Conservation (phyloP, 2,329 filamentous ascomycete species). For the Grosmannia serpens region DNA sequence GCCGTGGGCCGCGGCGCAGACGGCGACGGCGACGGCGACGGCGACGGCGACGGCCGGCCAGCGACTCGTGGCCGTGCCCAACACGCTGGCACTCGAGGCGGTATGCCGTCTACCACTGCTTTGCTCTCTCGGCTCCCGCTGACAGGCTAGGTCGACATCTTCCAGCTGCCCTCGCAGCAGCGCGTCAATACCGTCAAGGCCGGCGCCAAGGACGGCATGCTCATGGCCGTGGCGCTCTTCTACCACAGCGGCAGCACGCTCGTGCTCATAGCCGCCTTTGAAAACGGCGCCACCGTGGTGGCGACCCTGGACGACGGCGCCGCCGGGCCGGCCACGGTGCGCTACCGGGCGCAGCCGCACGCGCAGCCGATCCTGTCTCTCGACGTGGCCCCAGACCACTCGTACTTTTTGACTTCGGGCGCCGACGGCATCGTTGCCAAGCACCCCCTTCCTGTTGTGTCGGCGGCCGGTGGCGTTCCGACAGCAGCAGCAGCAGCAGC, state of each 20-base stretch:
- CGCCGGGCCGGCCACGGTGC: constrained; percentile 29
- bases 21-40: neutral
- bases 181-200: constrained; percentile 49
- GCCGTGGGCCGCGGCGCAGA: constrained; percentile 23
- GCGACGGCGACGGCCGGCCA: neutral
- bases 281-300: constrained; percentile 67
- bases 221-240: constrained; percentile 67
- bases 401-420: constrained; percentile 65
- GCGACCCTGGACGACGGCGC: constrained; percentile 35
- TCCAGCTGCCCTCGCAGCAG: constrained; percentile 62
- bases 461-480: neutral
- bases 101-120: constrained; percentile 26
- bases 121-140: neutral
- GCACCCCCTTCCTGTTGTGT: constrained; percentile 45
- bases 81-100: constrained; percentile 60
- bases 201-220: constrained; percentile 58
- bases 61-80: constrained; percentile 64
- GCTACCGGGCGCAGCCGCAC: constrained; percentile 59
- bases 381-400: constrained; percentile 36
- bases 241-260: constrained; percentile 20
- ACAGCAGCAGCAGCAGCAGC: neutral
- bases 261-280: constrained; percentile 68
- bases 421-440: constrained; percentile 72
- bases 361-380: constrained; percentile 74
- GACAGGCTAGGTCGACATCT: constrained; percentile 58